Percentiles rank a stretch among this genome's conserved stretches.
phyloP scores from a whole-genome alignment of 805 yeast species.

The Candida krabiensis region DNA sequence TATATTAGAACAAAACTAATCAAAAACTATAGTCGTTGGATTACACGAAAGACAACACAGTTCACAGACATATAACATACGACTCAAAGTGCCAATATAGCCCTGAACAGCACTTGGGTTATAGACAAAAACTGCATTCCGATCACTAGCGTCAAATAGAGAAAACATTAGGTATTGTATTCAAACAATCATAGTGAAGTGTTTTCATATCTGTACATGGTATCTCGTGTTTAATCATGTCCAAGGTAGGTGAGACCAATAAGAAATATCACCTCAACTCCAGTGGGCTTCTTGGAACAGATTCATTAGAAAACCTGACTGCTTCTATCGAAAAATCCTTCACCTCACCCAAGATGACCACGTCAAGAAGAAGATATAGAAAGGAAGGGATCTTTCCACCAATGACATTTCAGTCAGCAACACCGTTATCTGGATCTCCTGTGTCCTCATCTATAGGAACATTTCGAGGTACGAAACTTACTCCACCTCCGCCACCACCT shows the following conservation, averaged over 20 bases:
- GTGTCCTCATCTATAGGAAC: not conserved
- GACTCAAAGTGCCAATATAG: no score
- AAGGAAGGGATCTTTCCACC: not conserved
- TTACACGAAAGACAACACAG: no score
- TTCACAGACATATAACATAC: no score
- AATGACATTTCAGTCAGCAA: not conserved
- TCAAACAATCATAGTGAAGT: no score
- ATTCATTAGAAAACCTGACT: constrained; percentile 18
- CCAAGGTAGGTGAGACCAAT: constrained; percentile 11
- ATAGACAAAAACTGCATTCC: no score
- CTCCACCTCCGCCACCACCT: constrained; percentile 1
- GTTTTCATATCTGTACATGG: no score
- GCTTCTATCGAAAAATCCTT: constrained; percentile 20
- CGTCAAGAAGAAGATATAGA: not conserved
- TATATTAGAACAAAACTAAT: no score
- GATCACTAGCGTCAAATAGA: no score
- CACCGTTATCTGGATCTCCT: not conserved
- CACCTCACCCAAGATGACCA: constrained; percentile 8
- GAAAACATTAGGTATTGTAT: no score
- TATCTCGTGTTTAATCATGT: no score
- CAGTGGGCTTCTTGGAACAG: constrained; percentile 18
- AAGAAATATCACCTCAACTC: constrained; percentile 14
- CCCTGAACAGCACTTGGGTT: no score
- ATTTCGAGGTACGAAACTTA: not conserved
- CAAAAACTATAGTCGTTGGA: no score